Conservation (phyloP, 2,329 filamentous ascomycete species). For the Meredithiella fracta region DNA sequence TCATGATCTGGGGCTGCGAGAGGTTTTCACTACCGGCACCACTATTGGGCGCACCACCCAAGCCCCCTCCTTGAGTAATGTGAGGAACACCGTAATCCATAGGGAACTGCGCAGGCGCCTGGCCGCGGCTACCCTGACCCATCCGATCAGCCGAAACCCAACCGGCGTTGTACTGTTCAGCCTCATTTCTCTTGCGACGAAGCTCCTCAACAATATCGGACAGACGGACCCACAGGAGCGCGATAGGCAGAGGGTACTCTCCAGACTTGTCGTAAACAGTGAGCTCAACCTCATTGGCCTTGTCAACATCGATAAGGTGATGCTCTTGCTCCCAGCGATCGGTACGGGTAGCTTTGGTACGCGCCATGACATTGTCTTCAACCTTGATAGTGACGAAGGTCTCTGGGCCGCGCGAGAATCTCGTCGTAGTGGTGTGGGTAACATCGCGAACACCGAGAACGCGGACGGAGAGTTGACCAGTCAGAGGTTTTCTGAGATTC, state of each 20-base stretch:
- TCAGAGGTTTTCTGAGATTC: conserved; percentile 89
- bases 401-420: conserved; percentile 80
- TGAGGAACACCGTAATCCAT: conserved; percentile 32
- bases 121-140: conserved; percentile 35
- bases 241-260: conserved; percentile 82
- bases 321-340: conserved; percentile 87
- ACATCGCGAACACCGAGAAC: conserved; percentile 86
- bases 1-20: conserved; percentile 33
- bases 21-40: conserved; percentile 20
- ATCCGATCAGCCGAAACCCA: conserved; percentile 98
- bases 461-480: conserved; percentile 71
- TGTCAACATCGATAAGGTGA: conserved; percentile 87
- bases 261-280: conserved; percentile 93
- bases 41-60: conserved; percentile 25
- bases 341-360: conserved; percentile 68
- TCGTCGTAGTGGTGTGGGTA: conserved; percentile 70
- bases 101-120: conserved; percentile 39
- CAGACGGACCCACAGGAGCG: conserved; percentile 87
- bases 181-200: conserved; percentile 90
- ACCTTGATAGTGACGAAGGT: conserved; percentile 95
- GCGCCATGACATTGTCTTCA: conserved; percentile 78
- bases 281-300: conserved; percentile 95
- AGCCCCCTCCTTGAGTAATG: conserved; percentile 17
- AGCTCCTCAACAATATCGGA: conserved; percentile 97
- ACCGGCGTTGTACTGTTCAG: conserved; percentile 81